Base-by-base conservation (phyloP, 148 eudicot genomes). In the Polygonum maritimum region DNA sequence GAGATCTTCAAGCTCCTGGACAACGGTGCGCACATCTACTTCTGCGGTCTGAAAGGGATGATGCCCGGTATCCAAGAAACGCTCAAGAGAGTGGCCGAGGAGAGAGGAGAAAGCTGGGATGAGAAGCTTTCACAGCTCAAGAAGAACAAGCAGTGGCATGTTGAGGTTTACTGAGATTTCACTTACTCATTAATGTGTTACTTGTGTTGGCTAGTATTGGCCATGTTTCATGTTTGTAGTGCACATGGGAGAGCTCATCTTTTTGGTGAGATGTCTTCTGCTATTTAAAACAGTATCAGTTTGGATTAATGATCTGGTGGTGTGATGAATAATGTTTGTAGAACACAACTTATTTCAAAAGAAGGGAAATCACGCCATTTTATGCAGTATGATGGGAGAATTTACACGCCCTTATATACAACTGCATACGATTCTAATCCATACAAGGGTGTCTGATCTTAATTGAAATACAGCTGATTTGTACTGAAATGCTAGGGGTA, bases 91-190 rank as follows among this genome's bases (percentile, higher is more conserved):
- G 97, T 93, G 14, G 98, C 97, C 0, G 91, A 91, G 81, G 84
- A 87, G 83, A 86, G 98, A 73, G 98, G 98, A 1, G 98, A 93
- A 81, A 91, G 80, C 77, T 93, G 98, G 98, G 98, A 93, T 7
- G 84, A 79, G 77, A 93, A 87, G 79, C 91, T 93, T 18, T 81
- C 98, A 4, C 92, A 85, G 78, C 80, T 93, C 36, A 93, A 93
- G 84, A 91, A 91, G 91, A 93, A 91, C 85, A 91, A 91, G 79
- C 98, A 93, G 76, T 93, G 98, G 98, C 98, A 93, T 77, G 97
- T 93, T 11, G 98, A 93, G 86, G 98, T 93, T 5, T 93, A 91
- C 55, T 93, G 21, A 65, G 71, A 65, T 26, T 58, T 58, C 67
- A 2, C 35, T 31, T 33, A 15, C 39, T 31, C 39, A 62, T 11